phyloP scores from a whole-genome alignment of 2,329 filamentous ascomycete species.

The Balansia obtecta region DNA sequence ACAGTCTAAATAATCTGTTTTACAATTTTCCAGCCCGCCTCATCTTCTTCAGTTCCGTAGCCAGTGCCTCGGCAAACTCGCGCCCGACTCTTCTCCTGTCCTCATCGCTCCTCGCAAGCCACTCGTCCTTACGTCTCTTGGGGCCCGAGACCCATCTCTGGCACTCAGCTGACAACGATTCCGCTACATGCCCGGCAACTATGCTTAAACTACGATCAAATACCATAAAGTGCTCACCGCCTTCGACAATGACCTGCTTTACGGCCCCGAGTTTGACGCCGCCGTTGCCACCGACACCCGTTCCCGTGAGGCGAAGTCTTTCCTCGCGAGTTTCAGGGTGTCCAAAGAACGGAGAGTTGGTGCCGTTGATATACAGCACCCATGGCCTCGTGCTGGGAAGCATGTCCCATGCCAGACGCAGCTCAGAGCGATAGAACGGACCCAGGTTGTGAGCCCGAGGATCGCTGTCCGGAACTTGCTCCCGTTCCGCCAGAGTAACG shows the following conservation, averaged over 20 bases:
- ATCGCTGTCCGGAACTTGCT: neutral
- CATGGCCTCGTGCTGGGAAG: slow-evolving; percentile 1
- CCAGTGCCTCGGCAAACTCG: neutral
- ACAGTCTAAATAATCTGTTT: no score
- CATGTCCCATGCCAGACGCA: slow-evolving; percentile 1
- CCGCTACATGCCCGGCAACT: neutral
- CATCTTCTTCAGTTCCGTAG: neutral
- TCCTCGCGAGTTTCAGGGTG: neutral
- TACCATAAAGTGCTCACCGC: neutral
- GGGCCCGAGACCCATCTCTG: slow-evolving; percentile 1
- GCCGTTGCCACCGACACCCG: neutral
- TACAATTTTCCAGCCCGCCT: neutral
- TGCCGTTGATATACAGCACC: neutral
- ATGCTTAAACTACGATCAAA: neutral
- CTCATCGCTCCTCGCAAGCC: neutral
- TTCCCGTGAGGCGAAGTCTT: neutral
- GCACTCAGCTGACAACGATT: neutral
- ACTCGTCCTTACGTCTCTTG: neutral
- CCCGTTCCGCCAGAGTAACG: neutral
- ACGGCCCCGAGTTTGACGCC: neutral
- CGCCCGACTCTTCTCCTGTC: neutral
- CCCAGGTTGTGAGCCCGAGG: neutral
- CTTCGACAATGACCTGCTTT: slow-evolving; percentile 1
- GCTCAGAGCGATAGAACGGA: slow-evolving; percentile 1
- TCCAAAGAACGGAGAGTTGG: slow-evolving; percentile 2